Evolutionary conservation across 2,329 filamentous ascomycete species (phyloP), one percentile per base, ranked within the genome.

Genomic region (Fusarium ambrosium): DNA sequence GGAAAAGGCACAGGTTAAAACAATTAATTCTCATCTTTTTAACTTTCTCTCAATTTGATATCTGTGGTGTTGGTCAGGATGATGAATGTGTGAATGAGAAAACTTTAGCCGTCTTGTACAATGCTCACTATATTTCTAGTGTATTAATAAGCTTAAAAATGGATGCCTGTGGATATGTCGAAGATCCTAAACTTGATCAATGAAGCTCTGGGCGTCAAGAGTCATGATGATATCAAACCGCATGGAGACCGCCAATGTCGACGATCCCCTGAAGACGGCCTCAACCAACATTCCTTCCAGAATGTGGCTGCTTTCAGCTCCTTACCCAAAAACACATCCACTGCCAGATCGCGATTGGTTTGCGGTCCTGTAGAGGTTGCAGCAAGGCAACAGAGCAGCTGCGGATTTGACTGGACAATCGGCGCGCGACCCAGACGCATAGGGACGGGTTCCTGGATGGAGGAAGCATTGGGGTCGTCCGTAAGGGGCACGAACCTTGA

Each of bases 351-450:
- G 27, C 48, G 48, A 55, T 59, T 59, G 55, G 32, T 39, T 59
- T 24, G 20, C 34, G 9, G 34, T 22, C 55, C 18, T 59, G 34
- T 27, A 37, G 29, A 36, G 34, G 32, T 18, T 36, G 55, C 55
- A 60, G 55, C 55, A 60, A 39, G 58, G 36, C 18, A 41, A 27
- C 20, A 43, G 18, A 27, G 36, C 37, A 41, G 58, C 24, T 60
- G 58, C 24, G 58, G 34, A 32, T 61, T 39, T 45, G 22, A 45
- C 20, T 62, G 60, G 59, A 48, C 36, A 62, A 55, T 55, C 18
- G 29, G 29, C 29, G 53, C 53, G 16, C 8, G 48, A 32, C 27
- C 48, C 48, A 55, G 48, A 32, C 18, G 48, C 48, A 55, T n/a
- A 29, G 16, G 18, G 16, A 32, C 2, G 27, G 27, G 48, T 55